Evolutionary conservation across 1,139 yeast genomes (phyloP).

Genomic region (Saccharomyces pastorianus): DNA sequence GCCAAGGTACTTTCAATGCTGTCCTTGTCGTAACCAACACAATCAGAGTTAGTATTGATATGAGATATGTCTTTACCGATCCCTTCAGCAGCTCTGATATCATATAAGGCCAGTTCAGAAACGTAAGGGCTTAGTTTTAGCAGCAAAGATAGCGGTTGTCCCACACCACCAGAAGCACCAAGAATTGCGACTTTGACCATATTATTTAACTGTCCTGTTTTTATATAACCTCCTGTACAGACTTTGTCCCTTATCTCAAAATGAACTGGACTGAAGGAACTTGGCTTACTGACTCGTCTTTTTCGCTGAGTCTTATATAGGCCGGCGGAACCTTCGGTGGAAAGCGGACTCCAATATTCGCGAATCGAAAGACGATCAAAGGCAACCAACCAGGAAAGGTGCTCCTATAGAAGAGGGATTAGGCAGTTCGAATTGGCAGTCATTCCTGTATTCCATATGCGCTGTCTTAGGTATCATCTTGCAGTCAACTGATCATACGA

Average conservation of each 20-base stretch:
- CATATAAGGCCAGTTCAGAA: constrained; percentile 52
- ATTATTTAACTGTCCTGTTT: not conserved
- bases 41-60: constrained; percentile 44
- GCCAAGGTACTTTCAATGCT: constrained; percentile 45
- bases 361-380: not conserved
- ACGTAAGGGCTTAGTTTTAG: constrained; percentile 51
- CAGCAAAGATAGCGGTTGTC: constrained; percentile 64
- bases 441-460: too few species aligned
- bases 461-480: too few species aligned
- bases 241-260: not conserved
- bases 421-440: too few species aligned
- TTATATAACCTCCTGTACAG: not conserved
- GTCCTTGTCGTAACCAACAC: constrained; percentile 38
- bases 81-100: constrained; percentile 61
- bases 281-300: not conserved
- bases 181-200: constrained; percentile 63
- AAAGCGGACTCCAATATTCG: not conserved
- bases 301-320: not conserved
- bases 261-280: too few species aligned
- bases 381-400: not conserved
- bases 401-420: too few species aligned
- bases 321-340: not conserved
- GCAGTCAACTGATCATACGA: too few species aligned
- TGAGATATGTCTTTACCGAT: constrained; percentile 71
- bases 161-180: constrained; percentile 79